Evolutionary conservation across 345 rosid genomes (phyloP).

Genomic region (Ceriops decandra): DNA sequence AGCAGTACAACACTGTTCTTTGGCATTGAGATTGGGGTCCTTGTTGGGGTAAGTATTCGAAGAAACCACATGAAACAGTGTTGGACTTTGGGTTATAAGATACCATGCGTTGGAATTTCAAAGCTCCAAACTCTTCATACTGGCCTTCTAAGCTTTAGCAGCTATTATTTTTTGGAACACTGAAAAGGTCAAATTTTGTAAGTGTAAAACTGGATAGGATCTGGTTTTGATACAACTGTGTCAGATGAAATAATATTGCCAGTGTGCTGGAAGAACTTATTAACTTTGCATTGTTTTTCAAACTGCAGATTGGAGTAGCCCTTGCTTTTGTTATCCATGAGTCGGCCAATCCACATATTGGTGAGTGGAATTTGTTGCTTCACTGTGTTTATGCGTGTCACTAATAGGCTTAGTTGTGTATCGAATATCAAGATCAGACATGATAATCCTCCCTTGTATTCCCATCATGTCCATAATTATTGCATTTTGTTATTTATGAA

Average conservation of each 20-base stretch:
- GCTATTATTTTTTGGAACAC: not conserved
- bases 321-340: constrained; percentile 98
- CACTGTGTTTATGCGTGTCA: not conserved
- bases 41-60: constrained; percentile 72
- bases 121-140: not conserved
- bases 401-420: not conserved
- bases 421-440: not conserved
- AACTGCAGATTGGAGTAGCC: constrained; percentile 79
- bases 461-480: too few relatives aligned
- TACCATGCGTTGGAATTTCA: not conserved
- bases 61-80: not conserved
- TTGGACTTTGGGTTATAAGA: not conserved
- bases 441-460: not conserved
- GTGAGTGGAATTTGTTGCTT: constrained; percentile 40
- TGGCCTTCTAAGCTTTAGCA: not conserved
- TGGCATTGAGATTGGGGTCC: constrained; percentile 96
- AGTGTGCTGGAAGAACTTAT: not conserved
- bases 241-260: not conserved
- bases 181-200: not conserved
- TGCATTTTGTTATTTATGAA: too few relatives aligned
- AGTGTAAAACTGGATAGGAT: not conserved
- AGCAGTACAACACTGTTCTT: constrained; percentile 74
- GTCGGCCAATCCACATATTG: constrained; percentile 99
- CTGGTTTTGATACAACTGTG: not conserved
- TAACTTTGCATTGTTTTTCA: constrained; percentile 19